Evolutionary conservation across 495 filamentous ascomycete species (phyloP), one percentile per base, ranked within the genome.

Genomic region (Penicillium waksmanii): DNA sequence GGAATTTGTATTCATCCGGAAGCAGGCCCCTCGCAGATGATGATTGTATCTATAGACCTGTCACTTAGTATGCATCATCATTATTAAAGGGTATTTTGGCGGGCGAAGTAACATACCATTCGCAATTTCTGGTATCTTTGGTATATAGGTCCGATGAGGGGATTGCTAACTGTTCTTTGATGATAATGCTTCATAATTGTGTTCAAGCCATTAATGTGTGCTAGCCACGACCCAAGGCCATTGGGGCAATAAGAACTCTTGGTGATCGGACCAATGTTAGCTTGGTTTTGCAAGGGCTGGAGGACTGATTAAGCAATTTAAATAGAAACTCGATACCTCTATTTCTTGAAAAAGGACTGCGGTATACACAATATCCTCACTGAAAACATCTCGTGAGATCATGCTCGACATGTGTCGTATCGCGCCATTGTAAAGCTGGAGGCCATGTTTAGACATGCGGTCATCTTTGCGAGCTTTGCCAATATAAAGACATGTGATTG

Each of bases 301-400:
- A 9, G 9, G 23, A 2, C 2, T 12, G 4, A 11, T 12, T 3
- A 12, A 18, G 6, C 10, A 27, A 46, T 18, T 19, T 3, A 3
- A 19, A 46, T 4, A 48, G 1, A 27, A 5, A 48, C 5, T 23
- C 19, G 3, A 48, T 48, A 57, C 55, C 55, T 57, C 55, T 13
- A 57, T 43, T 6, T 57, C 55, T 46, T 57, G 55, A 17, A 57
- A 57, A 21, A 57, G 51, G 7, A 57, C 55, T 12, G 55, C 48
- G 33, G 55, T 57, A 51, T 57, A 57, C 1, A 57, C 48, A 7
- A 51, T 51, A 19, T 57, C 55, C 34, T 48, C 55, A 19, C 40
- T 51, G 10, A 36, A 57, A 18, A 34, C 36, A 19, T 57, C 50
- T 15, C 47, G 46, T 17, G 36, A 57, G 33, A 57, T 51, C 12